Evolutionary conservation across 345 rosid species (phyloP), one percentile per base, ranked within the genome.

Genomic region (Eucalyptus erythrocorys): DNA sequence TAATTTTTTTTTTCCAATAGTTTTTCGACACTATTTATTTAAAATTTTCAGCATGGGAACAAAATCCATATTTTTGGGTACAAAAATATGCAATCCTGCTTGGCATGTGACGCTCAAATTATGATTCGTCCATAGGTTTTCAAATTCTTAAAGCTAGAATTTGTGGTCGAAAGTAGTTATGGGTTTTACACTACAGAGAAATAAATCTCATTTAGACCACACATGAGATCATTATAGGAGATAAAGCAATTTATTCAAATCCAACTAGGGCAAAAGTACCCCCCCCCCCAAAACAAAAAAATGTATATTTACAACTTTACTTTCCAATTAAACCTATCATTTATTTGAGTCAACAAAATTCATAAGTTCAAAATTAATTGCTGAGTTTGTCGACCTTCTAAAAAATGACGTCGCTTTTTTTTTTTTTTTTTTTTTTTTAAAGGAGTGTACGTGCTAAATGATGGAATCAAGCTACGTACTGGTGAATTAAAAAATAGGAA

Each of bases 251-350:
- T 66, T 66, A 32, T 32, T 24, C 42, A 8, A 8, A 34, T 68
- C 1, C 1, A 34, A 68, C 80, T 8, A 68, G 80, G 43, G 14
- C 1, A 19, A 17, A 34, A 68, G 1, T 16, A 68, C 26, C 7
- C 43, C 5, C 10, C 2, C 6, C 9, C 7, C 7, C 17, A 6
- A 12, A 13, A 2, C 19, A 16, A 16, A 50, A 15, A 1, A 68
- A 19, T 71, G 43, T 19, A 24, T 71, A 5, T 21, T 71, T 37
- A 37, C 82, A 37, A 71, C 80, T 71, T 37, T 37, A 19, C 13
- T 37, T 19, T 37, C 26, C 27, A 37, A 76, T 76, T 19, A 37
- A 76, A 37, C 27, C 15, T 71, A 37, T 37, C 2, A 8, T 71
- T 71, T 71, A 10, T 71, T 71, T 71, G 81, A 37, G 26, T 34